Percentiles rank a stretch among this genome's conserved stretches.
These are phyloP conservation scores for Aspergillus spinulosporus DNA, from an alignment of 2,329 filamentous ascomycete genomes.

Conservation along the genomic window DNA sequence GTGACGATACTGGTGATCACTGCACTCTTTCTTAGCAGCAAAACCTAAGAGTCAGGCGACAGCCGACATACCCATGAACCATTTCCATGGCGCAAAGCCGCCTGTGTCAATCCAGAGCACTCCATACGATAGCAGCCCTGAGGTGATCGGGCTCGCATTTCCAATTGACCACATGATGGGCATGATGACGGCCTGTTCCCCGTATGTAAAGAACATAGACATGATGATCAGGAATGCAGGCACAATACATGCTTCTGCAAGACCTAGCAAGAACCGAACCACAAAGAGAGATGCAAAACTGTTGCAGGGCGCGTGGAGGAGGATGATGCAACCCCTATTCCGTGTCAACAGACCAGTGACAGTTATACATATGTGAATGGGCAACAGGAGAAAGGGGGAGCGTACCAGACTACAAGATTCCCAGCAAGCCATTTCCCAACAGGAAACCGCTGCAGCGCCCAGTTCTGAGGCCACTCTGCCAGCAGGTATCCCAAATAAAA, in stretches of 20 bases:
- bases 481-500: conserved; percentile 47
- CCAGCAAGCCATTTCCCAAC: conserved; percentile 41
- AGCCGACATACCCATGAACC: conserved; percentile 38
- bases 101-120: conserved; percentile 43
- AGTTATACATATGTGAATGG: too few species aligned
- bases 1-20: conserved; percentile 13
- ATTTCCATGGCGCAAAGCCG: conserved; percentile 42
- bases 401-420: conserved; percentile 30
- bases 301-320: conserved; percentile 46
- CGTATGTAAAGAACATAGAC: conserved; percentile 42
- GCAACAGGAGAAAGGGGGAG: not conserved
- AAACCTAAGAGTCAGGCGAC: too few species aligned
- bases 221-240: conserved; percentile 49
- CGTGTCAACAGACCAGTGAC: not conserved
- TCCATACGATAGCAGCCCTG: conserved; percentile 45
- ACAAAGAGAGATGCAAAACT: conserved; percentile 51
- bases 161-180: conserved; percentile 46
- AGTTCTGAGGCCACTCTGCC: conserved; percentile 44
- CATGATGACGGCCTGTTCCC: conserved; percentile 35
- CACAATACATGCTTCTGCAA: conserved; percentile 54
- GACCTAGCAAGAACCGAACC: conserved; percentile 54
- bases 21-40: not conserved
- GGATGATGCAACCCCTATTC: conserved; percentile 33
- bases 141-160: conserved; percentile 42
- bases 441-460: conserved; percentile 45